Evolutionary conservation across 2,329 filamentous ascomycete species (phyloP).

Genomic region (Xylariaceae sp.): DNA sequence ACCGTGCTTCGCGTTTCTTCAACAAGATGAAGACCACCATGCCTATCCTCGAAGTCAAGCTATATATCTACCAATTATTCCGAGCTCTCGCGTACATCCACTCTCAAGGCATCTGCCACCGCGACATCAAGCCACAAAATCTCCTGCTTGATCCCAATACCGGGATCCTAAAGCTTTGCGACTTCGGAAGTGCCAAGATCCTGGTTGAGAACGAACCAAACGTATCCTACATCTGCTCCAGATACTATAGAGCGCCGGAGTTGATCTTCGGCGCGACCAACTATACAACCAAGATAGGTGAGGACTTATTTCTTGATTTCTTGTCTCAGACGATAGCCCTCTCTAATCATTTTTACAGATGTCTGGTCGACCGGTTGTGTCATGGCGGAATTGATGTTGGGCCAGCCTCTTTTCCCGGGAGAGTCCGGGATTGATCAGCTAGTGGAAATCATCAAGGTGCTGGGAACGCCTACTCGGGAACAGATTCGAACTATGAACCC

Average conservation of each 20-base stretch:
- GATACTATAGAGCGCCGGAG: constrained; percentile 96
- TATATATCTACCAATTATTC: constrained; percentile 99
- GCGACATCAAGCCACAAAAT: constrained; percentile 99
- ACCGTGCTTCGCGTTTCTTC: constrained; percentile 96
- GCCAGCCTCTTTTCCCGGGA: constrained; percentile 93
- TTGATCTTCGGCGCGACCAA: constrained; percentile 98
- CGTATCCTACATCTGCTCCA: constrained; percentile 98
- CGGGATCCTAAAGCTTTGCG: constrained; percentile 92
- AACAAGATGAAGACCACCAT: constrained; percentile 99
- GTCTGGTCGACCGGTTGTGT: constrained; percentile 99
- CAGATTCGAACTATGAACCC: constrained; percentile 99
- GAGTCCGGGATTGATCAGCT: constrained; percentile 98
- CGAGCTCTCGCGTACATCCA: constrained; percentile 97
- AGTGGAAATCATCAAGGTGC: constrained; percentile 98
- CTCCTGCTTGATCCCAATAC: constrained; percentile 86
- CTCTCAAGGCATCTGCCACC: constrained; percentile 97
- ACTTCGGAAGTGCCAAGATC: constrained; percentile 98
- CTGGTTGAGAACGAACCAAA: constrained; percentile 98
- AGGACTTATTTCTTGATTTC: constrained; percentile 34
- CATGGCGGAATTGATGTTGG: constrained; percentile 98
- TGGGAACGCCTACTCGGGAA: constrained; percentile 92
- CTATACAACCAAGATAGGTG: constrained; percentile 99
- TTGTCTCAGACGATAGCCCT: not conserved
- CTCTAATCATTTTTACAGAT: constrained; percentile 50
- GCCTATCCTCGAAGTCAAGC: constrained; percentile 97